Conservation (phyloP, 352 stramenopile genomes). For the Peronospora farinosa region DNA sequence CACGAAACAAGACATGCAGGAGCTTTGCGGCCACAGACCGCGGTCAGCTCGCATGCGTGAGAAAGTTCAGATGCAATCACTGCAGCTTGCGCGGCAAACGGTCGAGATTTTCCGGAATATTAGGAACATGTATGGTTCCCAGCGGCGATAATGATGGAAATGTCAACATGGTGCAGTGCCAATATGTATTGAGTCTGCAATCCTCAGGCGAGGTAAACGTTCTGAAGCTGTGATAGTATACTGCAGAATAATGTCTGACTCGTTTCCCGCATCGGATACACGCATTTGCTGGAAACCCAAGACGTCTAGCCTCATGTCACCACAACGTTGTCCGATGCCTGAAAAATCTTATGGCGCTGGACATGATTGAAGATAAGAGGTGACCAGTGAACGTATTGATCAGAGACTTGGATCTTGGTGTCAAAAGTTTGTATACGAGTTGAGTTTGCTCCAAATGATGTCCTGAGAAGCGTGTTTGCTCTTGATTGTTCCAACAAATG, state of each 20-base stretch:
- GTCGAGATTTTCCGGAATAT: slow-evolving; percentile 66
- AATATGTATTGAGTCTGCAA: too few relatives aligned
- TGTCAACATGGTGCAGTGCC: too few relatives aligned
- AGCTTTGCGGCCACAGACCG: slow-evolving; percentile 45
- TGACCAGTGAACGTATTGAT: too few relatives aligned
- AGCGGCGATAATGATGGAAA: slow-evolving; percentile 15
- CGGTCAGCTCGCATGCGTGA: slow-evolving; percentile 62
- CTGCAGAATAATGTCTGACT: neutral
- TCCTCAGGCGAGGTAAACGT: too few relatives aligned
- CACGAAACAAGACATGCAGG: slow-evolving; percentile 36
- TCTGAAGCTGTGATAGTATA: neutral
- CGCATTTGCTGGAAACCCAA: neutral
- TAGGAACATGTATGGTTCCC: slow-evolving; percentile 32
- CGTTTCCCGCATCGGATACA: neutral
- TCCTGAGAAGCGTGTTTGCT: too few relatives aligned
- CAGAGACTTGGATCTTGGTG: too few relatives aligned
- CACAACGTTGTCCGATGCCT: too few relatives aligned
- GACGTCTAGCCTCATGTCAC: neutral
- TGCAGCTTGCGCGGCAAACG: slow-evolving; percentile 51
- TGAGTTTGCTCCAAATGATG: too few relatives aligned
- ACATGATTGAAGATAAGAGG: too few relatives aligned
- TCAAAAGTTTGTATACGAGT: too few relatives aligned
- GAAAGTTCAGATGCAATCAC: slow-evolving; percentile 57
- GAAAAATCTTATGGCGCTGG: too few relatives aligned
- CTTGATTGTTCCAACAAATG: too few relatives aligned